phyloP scores from a whole-genome alignment of 768 basidiomycete species.

The Cytidiella melzeri region DNA sequence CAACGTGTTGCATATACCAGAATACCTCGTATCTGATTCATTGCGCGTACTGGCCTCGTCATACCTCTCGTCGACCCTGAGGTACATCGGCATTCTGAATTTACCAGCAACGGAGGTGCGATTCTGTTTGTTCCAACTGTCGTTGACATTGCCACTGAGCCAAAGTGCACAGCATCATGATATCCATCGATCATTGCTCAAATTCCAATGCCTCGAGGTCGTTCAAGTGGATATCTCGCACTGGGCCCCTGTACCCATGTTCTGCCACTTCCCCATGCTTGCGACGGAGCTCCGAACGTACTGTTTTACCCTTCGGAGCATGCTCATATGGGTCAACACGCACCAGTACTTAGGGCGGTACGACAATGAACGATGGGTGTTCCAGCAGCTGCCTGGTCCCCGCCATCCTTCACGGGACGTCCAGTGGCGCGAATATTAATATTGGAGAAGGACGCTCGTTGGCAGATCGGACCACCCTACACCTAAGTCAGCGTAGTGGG shows the following conservation, averaged over 20 bases:
- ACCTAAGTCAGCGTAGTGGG: background rate
- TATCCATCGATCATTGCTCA: slow-evolving; percentile 30
- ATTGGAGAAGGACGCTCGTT: background rate
- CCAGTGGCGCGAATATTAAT: slow-evolving; percentile 18
- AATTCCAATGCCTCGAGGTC: slow-evolving; percentile 27
- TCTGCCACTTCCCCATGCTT: slow-evolving; percentile 29
- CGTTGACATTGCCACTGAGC: slow-evolving; percentile 5
- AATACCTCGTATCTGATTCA: slow-evolving; percentile 24
- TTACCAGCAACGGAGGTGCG: slow-evolving; percentile 31
- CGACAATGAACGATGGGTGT: slow-evolving; percentile 20
- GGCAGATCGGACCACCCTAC: background rate
- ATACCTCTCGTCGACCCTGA: slow-evolving; percentile 28
- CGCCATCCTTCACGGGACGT: slow-evolving; percentile 10
- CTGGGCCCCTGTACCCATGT: slow-evolving; percentile 29
- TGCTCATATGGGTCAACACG: slow-evolving; percentile 29
- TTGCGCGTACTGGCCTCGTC: slow-evolving; percentile 30
- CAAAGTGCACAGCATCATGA: slow-evolving; percentile 24
- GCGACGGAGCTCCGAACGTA: slow-evolving; percentile 34
- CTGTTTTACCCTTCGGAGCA: slow-evolving; percentile 27
- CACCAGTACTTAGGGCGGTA: slow-evolving; percentile 20
- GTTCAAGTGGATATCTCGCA: slow-evolving; percentile 33
- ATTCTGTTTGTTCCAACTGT: background rate
- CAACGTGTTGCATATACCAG: slow-evolving; percentile 30
- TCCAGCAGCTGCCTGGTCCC: slow-evolving; percentile 5
- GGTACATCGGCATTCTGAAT: slow-evolving; percentile 33